Conservation (phyloP, 1,284 basidiomycete genomes). For the Marasmius tenuissimus region DNA sequence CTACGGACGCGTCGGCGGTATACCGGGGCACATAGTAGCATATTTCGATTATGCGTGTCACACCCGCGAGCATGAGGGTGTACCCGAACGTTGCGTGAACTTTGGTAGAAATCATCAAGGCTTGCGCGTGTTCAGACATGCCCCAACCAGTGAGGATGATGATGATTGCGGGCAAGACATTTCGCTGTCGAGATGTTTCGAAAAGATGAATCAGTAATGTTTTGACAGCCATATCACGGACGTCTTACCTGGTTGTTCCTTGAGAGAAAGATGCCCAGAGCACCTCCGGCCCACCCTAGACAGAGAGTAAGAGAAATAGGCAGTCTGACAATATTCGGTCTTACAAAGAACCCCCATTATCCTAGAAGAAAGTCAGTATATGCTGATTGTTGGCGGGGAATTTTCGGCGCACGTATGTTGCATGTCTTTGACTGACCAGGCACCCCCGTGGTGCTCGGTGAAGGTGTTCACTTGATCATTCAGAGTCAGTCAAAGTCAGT, state of each 20-base stretch:
- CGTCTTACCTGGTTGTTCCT: constrained; percentile 66
- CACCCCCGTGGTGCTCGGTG: constrained; percentile 82
- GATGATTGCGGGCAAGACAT: constrained; percentile 81
- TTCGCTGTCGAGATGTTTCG: constrained; percentile 48
- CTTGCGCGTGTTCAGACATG: constrained; percentile 90
- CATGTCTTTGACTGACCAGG: constrained; percentile 92
- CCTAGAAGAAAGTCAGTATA: constrained; percentile 23
- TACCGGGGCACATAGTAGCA: constrained; percentile 66
- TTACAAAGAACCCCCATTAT: constrained; percentile 64
- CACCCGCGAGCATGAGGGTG: constrained; percentile 84
- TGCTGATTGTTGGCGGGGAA: not conserved
- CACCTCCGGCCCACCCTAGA: constrained; percentile 90
- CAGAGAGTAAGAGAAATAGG: constrained; percentile 6
- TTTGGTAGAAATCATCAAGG: constrained; percentile 80
- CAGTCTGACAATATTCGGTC: constrained; percentile 16
- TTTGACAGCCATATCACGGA: not conserved
- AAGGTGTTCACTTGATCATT: constrained; percentile 79
- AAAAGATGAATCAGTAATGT: constrained; percentile 4
- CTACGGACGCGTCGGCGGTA: constrained; percentile 24
- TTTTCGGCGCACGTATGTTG: constrained; percentile 76
- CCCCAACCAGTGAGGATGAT: constrained; percentile 93
- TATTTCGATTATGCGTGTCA: constrained; percentile 83
- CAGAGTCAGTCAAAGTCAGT: not conserved
- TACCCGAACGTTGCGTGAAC: constrained; percentile 86
- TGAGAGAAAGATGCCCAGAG: constrained; percentile 84